Evolutionary conservation across 169 alveolate genomes (phyloP), one percentile per base, ranked within the genome.

Genomic region (Plasmodium vivax): DNA sequence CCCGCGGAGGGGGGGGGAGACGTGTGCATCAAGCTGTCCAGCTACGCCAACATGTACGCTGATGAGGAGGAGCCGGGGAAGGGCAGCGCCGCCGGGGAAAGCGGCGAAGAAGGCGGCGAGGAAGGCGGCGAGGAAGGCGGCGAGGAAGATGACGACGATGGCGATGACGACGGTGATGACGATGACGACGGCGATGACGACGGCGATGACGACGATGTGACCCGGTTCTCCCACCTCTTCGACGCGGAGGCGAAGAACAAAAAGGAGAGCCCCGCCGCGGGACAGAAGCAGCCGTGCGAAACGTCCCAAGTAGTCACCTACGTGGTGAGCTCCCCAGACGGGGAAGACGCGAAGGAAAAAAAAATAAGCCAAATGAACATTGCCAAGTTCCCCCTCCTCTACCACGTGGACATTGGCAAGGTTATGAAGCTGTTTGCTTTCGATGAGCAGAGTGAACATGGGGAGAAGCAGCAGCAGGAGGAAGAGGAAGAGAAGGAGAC

Each of bases 11-110:
- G 16, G 3, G 91, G 62, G 5, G 71, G 56, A 41, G 56, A 72
- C 9, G 83, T 84, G 51, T 23, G 75, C 23, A 84, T 84, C 32
- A 84, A 84, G 27, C 47, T 84, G 56, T 84, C 92, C 3, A 84
- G 74, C 34, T 68, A 68, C 16, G 45, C 92, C 5, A 43, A 84
- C 36, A 68, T 84, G 12, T 68, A 27, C 75, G 16, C 73, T 4
- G 82, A 83, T n/a, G 73, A 23, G 41, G 93, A 84, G 3, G 83
- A 84, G 16, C 23, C 45, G 34, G n/a, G 12, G 93, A 75, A 51
- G 30, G 58, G 16, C 71, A 36, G 30, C n/a, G 87, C 41, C 14
- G 38, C 12, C 19, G 58, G 62, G 45, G 43, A 19, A 7, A n/a
- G n/a, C n/a, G n/a, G n/a, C n/a, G n/a, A n/a, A n/a, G n/a, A n/a